A percentile compares a stretch with the other conserved stretches of the same genome.
Evolutionary conservation across 495 filamentous ascomycete species (phyloP).

Genomic region (Daldinia grandis): DNA sequence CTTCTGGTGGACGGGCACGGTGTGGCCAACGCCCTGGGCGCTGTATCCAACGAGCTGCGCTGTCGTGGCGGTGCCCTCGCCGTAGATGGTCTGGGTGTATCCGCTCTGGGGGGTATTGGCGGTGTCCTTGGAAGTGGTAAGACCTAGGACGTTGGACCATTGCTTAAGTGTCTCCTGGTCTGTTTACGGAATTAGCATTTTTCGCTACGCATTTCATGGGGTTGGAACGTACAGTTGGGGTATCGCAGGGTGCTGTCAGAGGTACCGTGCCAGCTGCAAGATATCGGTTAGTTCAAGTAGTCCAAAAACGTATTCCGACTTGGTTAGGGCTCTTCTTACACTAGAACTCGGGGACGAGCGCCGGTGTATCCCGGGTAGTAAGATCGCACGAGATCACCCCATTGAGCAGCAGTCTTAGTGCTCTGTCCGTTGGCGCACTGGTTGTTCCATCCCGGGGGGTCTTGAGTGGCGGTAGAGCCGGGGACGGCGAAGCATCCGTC

Average conservation of each 20-base stretch:
- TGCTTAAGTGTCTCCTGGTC: constrained; percentile 52
- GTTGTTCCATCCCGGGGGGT: constrained; percentile 59
- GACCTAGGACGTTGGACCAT: constrained; percentile 53
- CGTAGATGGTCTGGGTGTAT: constrained; percentile 65
- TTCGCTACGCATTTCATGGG: neutral
- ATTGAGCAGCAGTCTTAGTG: constrained; percentile 56
- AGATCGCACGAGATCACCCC: constrained; percentile 58
- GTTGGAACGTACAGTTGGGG: constrained; percentile 46
- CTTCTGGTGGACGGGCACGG: constrained; percentile 54
- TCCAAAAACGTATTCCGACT: neutral
- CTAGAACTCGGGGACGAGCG: constrained; percentile 56
- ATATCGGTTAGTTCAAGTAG: constrained; percentile 8
- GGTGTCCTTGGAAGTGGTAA: constrained; percentile 49
- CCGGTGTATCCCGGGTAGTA: constrained; percentile 62
- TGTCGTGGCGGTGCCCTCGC: constrained; percentile 53
- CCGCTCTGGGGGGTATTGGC: constrained; percentile 56
- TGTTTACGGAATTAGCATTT: constrained; percentile 24
- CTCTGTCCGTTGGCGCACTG: constrained; percentile 56
- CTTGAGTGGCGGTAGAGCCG: constrained; percentile 53
- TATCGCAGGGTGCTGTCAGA: constrained; percentile 54
- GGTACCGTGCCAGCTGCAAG: constrained; percentile 55
- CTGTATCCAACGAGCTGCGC: constrained; percentile 58
- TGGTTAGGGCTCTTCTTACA: constrained; percentile 44
- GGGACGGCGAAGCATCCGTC: constrained; percentile 59
- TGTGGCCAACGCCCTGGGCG: constrained; percentile 59